Evolutionary conservation across 345 rosid species (phyloP).

Genomic region (Salix koriyanagi): DNA sequence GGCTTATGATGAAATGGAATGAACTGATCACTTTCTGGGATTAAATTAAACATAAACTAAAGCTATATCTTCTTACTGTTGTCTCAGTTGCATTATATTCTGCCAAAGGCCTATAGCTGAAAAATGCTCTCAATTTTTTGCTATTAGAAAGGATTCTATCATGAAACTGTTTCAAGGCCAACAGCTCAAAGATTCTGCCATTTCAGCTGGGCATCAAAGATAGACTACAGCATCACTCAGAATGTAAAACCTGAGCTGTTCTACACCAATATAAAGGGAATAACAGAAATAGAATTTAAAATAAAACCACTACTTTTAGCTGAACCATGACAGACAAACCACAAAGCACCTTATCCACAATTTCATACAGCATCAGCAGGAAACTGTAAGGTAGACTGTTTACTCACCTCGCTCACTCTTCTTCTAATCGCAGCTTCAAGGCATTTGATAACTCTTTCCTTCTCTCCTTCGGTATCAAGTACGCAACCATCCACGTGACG

Average conservation of each 20-base stretch:
- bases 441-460: slow-evolving; percentile 79
- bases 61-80: neutral
- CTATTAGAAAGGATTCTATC: neutral
- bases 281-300: neutral
- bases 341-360: neutral
- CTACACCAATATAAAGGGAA: neutral
- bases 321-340: neutral
- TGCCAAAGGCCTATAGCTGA: neutral
- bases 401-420: slow-evolving; percentile 84
- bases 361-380: too few relatives aligned
- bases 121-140: neutral
- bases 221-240: neutral
- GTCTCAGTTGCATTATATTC: neutral
- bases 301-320: neutral
- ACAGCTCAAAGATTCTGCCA: neutral
- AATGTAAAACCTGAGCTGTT: neutral
- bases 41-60: neutral
- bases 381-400: neutral
- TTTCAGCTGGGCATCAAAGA: neutral
- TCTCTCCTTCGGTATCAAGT: slow-evolving; percentile 76
- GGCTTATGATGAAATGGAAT: neutral
- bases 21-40: neutral
- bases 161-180: neutral
- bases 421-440: slow-evolving; percentile 82
- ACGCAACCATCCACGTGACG: slow-evolving; percentile 94